Conservation (phyloP, 1,284 basidiomycete genomes). For the Moesziomyces globuligerus region DNA sequence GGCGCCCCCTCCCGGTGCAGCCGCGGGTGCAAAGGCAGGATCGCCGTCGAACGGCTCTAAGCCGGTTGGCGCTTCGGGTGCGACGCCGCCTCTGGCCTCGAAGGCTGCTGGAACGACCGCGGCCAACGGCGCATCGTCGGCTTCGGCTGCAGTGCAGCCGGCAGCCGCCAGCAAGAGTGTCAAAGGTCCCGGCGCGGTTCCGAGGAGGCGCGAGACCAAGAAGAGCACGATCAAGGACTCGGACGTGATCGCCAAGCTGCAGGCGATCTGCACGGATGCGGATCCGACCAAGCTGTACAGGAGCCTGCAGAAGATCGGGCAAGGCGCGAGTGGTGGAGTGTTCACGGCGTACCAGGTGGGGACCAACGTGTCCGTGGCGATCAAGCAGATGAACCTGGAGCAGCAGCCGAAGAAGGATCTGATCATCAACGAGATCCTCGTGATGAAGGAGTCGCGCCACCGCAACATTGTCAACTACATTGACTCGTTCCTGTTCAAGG, state of each 20-base stretch:
- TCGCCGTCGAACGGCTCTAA: constrained; percentile 20
- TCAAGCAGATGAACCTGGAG: constrained; percentile 99
- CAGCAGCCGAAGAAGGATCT: constrained; percentile 99
- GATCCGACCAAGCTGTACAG: constrained; percentile 94
- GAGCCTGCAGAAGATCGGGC: constrained; percentile 94
- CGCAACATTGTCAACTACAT: constrained; percentile 99
- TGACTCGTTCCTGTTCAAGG: constrained; percentile 96
- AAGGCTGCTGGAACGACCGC: constrained; percentile 5
- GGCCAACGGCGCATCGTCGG: constrained; percentile 6
- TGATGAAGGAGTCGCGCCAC: constrained; percentile 95
- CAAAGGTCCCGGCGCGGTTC: constrained; percentile 67
- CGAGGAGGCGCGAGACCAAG: constrained; percentile 77
- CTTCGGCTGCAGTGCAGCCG: constrained; percentile 6
- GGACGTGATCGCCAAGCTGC: constrained; percentile 88
- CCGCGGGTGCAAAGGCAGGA: constrained; percentile 3
- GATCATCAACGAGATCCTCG: constrained; percentile 99
- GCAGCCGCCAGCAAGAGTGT: constrained; percentile 19
- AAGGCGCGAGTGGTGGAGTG: constrained; percentile 96
- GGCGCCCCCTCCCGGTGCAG: constrained; percentile 32
- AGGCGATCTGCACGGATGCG: constrained; percentile 94
- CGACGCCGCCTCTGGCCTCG: constrained; percentile 8
- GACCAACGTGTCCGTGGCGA: constrained; percentile 90
- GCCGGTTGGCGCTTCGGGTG: constrained; percentile 6
- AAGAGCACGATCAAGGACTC: constrained; percentile 79
- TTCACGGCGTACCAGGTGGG: constrained; percentile 98